Evolutionary conservation across 768 basidiomycete species (phyloP), one percentile per base, ranked within the genome.

Genomic region (Lepiota subincarnata): DNA sequence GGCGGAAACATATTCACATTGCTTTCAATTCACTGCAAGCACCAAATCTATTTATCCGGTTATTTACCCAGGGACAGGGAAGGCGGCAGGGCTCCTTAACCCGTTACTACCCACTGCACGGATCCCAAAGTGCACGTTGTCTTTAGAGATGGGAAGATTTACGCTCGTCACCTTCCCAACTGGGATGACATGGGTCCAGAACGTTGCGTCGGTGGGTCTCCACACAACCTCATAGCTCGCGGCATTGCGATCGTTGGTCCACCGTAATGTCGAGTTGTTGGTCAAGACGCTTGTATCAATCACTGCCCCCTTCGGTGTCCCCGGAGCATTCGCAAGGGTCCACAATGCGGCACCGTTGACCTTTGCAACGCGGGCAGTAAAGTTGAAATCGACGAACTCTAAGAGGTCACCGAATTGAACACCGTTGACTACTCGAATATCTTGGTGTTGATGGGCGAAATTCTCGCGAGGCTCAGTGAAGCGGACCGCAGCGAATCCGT

Each of bases 381-480:
- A 81, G n/a, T 79, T 71, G 47, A 80, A 74, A 67, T 82, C 80
- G 62, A 71, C 72, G 57, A 80, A 81, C 60, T 81, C 74, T 41
- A 66, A 59, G 41, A 81, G 72, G 62, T 82, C 81, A 34, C 81
- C 81, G 58, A 79, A 81, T 60, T 81, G 79, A n/a, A 73, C 62
- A 6, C 78, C 79, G 34, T 77, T 69, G 34, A 63, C 68, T 40
- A 82, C 71, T 20, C 79, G 75, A 39, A 77, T 70, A 59, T 82
- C 73, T 62, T 82, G 81, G 61, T 81, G 78, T 63, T 82, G 79
- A 60, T 81, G 79, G 31, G 75, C 77, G 60, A 79, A 81, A 61
- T 81, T 73, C 62, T 82, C 79, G 61, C 77, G 67, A 6, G 79
- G 80, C 57, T 81, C 81, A 0, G 78, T 80, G 68, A 80, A 81